Evolutionary conservation across 1,139 yeast species (phyloP).

Genomic region (Kodamaea suecica): DNA sequence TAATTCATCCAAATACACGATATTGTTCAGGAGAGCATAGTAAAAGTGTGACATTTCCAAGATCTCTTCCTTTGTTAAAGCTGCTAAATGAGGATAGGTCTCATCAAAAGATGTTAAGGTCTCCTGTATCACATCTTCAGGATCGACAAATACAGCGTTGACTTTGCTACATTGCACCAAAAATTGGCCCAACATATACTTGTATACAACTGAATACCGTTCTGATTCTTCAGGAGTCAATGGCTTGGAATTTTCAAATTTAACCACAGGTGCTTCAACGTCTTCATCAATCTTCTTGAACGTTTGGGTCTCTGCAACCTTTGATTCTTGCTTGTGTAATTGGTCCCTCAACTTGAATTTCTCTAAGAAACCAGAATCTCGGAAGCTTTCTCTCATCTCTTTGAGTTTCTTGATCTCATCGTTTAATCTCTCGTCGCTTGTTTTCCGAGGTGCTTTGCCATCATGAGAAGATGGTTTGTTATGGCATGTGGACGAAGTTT

Average conservation of each 20-base stretch:
- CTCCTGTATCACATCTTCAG: constrained; percentile 19
- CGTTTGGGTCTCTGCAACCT: constrained; percentile 24
- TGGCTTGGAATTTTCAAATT: constrained; percentile 22
- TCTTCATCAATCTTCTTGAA: constrained; percentile 16
- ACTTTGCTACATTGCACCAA: constrained; percentile 23
- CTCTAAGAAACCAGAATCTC: constrained; percentile 27
- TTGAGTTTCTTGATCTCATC: constrained; percentile 20
- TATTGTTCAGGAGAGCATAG: constrained; percentile 30
- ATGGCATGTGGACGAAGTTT: background rate
- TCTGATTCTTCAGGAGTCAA: constrained; percentile 14
- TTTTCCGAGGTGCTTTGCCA: constrained; percentile 3
- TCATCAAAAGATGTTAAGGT: constrained; percentile 22
- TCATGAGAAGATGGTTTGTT: background rate
- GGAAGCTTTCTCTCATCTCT: constrained; percentile 24
- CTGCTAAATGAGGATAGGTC: constrained; percentile 19
- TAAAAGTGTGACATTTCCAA: constrained; percentile 28
- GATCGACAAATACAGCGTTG: constrained; percentile 15
- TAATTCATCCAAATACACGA: constrained; percentile 31
- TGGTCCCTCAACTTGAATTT: constrained; percentile 23
- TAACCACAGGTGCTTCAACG: constrained; percentile 21
- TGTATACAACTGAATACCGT: constrained; percentile 20
- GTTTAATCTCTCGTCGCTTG: constrained; percentile 14
- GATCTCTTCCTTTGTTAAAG: constrained; percentile 28
- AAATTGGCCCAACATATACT: constrained; percentile 26
- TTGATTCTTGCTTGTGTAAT: constrained; percentile 26